Evolutionary conservation across 805 yeast species (phyloP).

Genomic region (Nakazawaea anatomiae): DNA sequence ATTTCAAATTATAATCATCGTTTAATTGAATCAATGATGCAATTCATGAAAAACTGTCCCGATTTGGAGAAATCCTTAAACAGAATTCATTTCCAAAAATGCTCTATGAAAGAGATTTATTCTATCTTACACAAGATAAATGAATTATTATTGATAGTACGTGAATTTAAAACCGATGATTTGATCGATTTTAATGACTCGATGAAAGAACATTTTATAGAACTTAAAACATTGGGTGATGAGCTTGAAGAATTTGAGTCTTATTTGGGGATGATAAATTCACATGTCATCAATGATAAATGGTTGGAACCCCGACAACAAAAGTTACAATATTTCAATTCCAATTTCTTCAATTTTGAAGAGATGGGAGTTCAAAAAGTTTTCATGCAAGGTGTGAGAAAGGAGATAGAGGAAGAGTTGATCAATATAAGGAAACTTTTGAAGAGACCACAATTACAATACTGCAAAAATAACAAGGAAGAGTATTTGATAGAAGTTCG

Average conservation of each 20-base stretch:
- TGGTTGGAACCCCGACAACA: constrained; percentile 36
- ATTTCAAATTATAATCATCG: constrained; percentile 31
- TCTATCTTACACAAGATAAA: constrained; percentile 41
- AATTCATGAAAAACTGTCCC: constrained; percentile 29
- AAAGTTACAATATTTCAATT: constrained; percentile 37
- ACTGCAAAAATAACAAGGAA: constrained; percentile 51
- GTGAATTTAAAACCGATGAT: constrained; percentile 22
- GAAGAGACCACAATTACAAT: constrained; percentile 53
- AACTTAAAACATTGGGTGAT: constrained; percentile 12
- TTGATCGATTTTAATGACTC: constrained; percentile 17
- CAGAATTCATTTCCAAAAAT: constrained; percentile 53
- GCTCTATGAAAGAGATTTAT: constrained; percentile 56
- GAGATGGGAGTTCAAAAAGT: constrained; percentile 31
- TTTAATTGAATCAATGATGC: constrained; percentile 23
- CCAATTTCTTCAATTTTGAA: constrained; percentile 33
- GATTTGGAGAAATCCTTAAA: constrained; percentile 57
- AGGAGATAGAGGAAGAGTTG: constrained; percentile 49
- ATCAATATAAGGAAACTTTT: constrained; percentile 34
- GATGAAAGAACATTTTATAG: constrained; percentile 16
- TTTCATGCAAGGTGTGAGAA: constrained; percentile 38
- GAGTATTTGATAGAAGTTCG: constrained; percentile 76
- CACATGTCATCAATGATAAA: constrained; percentile 46
- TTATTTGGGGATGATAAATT: constrained; percentile 45
- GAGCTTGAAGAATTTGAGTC: constrained; percentile 21
- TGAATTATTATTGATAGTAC: constrained; percentile 36